Evolutionary conservation across 768 basidiomycete species (phyloP), one percentile per base, ranked within the genome.

Genomic region (Russula olivacea): DNA sequence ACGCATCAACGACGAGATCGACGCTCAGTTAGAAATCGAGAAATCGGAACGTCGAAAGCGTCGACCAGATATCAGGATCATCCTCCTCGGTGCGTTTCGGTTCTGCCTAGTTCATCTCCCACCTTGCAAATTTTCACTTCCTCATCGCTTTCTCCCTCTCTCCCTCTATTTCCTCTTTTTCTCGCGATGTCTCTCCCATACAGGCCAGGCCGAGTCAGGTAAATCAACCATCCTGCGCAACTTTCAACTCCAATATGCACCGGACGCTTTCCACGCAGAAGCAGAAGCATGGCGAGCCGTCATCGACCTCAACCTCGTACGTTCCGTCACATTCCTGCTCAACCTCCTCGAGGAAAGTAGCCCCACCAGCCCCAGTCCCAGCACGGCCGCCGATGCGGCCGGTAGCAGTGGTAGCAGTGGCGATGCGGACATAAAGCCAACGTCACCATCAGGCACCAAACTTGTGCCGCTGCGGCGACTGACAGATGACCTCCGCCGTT

Each of bases 171-270:
- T 17, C 9, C 5, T 23, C 14, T 38, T 36, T 36, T 36, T 21
- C 19, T 15, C 34, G 19, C 7, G 10, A 36, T 36, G 10, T 52
- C 11, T 17, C 14, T 21, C 52, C 50, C 10, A 14, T 12, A 30
- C 63, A 86, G 84, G 85, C 53, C 86, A 86, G 71, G 82, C 85
- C 36, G 85, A 86, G 73, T 83, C 84, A 7, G 86, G 86, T 34
- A 87, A 87, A 70, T 85, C 84, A 0, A 86, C 86, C 0, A 77
- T 85, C 32, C 72, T 87, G 49, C 86, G 86, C 74, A 85, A 85
- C 69, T 84, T 86, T 66, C 83, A 86, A 68, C 76, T 86, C 34
- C 76, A 80, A 50, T 85, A 83, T 64, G 78, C 83, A 9, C 85
- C 86, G 0, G 79, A 79, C 63, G 79, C 83, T 1, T 85, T 87